Conservation (phyloP, 2,329 filamentous ascomycete species). For the Epichloe coenophiala region DNA sequence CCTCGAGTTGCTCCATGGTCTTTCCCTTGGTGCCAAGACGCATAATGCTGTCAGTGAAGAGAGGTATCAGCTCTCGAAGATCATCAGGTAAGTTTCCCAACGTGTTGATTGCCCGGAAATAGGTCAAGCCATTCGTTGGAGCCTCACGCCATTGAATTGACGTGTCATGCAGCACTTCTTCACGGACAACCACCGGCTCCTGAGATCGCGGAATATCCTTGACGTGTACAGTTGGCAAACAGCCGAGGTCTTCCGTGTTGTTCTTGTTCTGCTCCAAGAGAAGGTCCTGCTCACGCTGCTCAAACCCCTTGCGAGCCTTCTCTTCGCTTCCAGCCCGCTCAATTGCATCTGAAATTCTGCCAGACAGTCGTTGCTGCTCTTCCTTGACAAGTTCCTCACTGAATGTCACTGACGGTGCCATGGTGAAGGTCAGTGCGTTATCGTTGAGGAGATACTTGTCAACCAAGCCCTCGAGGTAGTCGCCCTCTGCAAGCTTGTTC, state of each 20-base stretch:
- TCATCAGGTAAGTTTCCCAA: slow-evolving; percentile 73
- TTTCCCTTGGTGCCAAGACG: slow-evolving; percentile 77
- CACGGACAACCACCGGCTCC: slow-evolving; percentile 44
- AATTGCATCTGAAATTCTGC: slow-evolving; percentile 59
- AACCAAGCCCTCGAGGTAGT: slow-evolving; percentile 72
- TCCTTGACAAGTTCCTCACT: slow-evolving; percentile 61
- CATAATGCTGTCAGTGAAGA: slow-evolving; percentile 90
- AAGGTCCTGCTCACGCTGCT: slow-evolving; percentile 66
- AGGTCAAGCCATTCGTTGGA: slow-evolving; percentile 88
- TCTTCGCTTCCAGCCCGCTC: slow-evolving; percentile 56
- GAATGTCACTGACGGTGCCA: slow-evolving; percentile 72
- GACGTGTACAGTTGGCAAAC: slow-evolving; percentile 76
- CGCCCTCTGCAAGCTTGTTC: slow-evolving; percentile 55
- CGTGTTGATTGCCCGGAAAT: slow-evolving; percentile 79
- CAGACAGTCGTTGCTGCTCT: slow-evolving; percentile 60
- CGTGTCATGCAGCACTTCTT: slow-evolving; percentile 50
- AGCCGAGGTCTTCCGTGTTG: slow-evolving; percentile 72
- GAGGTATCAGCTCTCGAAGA: slow-evolving; percentile 67
- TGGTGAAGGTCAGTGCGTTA: slow-evolving; percentile 81
- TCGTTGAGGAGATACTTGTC: slow-evolving; percentile 86
- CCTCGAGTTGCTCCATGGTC: slow-evolving; percentile 89
- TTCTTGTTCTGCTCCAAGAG: slow-evolving; percentile 74
- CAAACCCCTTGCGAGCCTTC: slow-evolving; percentile 57
- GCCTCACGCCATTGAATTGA: slow-evolving; percentile 84
- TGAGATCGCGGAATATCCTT: slow-evolving; percentile 75